These are phyloP conservation scores for Cryptococcus neoformans DNA, from an alignment of 1,284 basidiomycete genomes.

Conservation along the genomic window DNA sequence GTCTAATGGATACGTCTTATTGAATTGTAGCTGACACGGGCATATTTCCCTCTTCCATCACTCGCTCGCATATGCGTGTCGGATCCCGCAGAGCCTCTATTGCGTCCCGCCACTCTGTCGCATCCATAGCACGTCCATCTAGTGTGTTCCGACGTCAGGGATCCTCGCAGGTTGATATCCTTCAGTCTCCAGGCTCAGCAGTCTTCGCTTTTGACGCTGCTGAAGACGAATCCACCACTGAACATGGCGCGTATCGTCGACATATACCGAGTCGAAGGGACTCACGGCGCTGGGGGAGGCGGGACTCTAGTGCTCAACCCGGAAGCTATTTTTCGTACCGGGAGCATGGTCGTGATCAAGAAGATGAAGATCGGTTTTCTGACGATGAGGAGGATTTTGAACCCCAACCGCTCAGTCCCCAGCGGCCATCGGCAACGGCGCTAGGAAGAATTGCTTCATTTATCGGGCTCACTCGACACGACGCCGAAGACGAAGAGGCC, in stretches of 20 bases:
- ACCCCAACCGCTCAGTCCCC: slow-evolving; percentile 14
- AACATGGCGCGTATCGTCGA: slow-evolving; percentile 1
- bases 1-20: not conserved
- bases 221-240: slow-evolving; percentile 26
- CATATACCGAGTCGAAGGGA: not conserved
- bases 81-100: slow-evolving; percentile 36
- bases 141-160: slow-evolving; percentile 13
- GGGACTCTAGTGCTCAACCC: slow-evolving; percentile 4
- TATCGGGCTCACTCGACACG: slow-evolving; percentile 35
- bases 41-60: slow-evolving; percentile 39
- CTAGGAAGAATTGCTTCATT: slow-evolving; percentile 44
- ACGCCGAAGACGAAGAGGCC: slow-evolving; percentile 20
- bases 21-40: slow-evolving; percentile 18
- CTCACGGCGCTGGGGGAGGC: slow-evolving; percentile 5
- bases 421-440: slow-evolving; percentile 24
- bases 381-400: slow-evolving; percentile 1
- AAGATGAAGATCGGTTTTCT: slow-evolving; percentile 2
- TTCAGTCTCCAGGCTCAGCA: slow-evolving; percentile 31
- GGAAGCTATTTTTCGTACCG: slow-evolving; percentile 9
- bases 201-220: slow-evolving; percentile 43
- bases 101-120: slow-evolving; percentile 24
- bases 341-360: not conserved
- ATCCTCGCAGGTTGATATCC: slow-evolving; percentile 22
- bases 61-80: slow-evolving; percentile 30
- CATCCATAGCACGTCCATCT: slow-evolving; percentile 17